Conservation (phyloP, 164 flowering plant genomes). For the Cinnamomum chago region DNA sequence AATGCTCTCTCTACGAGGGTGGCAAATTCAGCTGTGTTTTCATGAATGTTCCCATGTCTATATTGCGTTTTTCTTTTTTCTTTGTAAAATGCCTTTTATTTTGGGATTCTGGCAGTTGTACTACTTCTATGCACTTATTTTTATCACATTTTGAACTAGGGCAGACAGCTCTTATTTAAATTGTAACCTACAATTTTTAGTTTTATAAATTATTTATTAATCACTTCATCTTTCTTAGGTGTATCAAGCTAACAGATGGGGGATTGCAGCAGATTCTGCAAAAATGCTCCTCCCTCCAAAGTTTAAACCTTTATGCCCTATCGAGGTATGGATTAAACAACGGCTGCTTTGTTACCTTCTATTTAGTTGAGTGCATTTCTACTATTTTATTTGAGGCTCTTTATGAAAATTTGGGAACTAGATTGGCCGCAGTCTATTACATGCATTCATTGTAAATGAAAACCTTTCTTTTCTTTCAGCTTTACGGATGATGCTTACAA, state of each 20-base stretch:
- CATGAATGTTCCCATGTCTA: too few relatives aligned
- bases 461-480: slow-evolving; percentile 35
- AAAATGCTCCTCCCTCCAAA: slow-evolving; percentile 50
- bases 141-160: neutral
- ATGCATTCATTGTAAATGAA: neutral
- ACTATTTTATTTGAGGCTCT: neutral
- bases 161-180: neutral
- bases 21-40: too few relatives aligned
- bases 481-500: slow-evolving; percentile 69
- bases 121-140: neutral
- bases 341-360: neutral
- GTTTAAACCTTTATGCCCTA: slow-evolving; percentile 82
- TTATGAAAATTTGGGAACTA: neutral
- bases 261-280: slow-evolving; percentile 63
- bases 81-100: too few relatives aligned
- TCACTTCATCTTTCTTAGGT: slow-evolving; percentile 35
- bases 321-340: slow-evolving; percentile 42
- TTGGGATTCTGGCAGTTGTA: too few relatives aligned
- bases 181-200: neutral
- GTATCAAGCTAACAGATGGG: slow-evolving; percentile 71
- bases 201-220: neutral
- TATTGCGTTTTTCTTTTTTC: too few relatives aligned
- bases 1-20: too few relatives aligned
- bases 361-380: neutral
- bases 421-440: neutral